Conservation (phyloP, 2,329 filamentous ascomycete genomes). For the Sporothrix pallida region DNA sequence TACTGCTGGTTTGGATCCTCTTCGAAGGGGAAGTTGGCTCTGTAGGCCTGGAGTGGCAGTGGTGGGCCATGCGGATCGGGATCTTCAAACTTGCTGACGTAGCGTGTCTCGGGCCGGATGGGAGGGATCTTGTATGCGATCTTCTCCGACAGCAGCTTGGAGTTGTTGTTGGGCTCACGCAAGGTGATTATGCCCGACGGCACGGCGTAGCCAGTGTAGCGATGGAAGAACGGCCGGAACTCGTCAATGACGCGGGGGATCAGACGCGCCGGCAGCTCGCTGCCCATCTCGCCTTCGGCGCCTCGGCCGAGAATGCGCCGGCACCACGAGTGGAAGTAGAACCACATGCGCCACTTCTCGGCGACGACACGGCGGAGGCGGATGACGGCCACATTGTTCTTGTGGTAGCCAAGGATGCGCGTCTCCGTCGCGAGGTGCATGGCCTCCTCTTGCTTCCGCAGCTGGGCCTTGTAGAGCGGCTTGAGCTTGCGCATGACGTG, state of each 20-base stretch:
- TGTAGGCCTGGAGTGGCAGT: too few relatives aligned
- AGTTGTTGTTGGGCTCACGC: constrained; percentile 36
- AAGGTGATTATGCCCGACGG: constrained; percentile 50
- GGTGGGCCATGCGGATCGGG: neutral
- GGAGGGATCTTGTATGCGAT: constrained; percentile 27
- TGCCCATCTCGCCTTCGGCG: constrained; percentile 28
- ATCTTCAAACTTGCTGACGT: neutral
- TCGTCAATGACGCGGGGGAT: constrained; percentile 55
- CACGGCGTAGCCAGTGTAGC: constrained; percentile 46
- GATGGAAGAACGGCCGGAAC: constrained; percentile 55
- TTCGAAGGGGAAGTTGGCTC: neutral
- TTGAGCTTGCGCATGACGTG: constrained; percentile 42
- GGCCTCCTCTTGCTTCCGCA: constrained; percentile 37
- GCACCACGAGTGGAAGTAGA: constrained; percentile 43
- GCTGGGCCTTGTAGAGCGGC: constrained; percentile 41
- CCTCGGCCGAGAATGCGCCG: constrained; percentile 39
- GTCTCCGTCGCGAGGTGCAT: constrained; percentile 37
- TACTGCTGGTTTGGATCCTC: too few relatives aligned
- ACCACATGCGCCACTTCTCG: constrained; percentile 45
- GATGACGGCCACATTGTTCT: constrained; percentile 29
- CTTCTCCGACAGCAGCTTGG: constrained; percentile 16
- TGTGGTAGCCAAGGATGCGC: neutral
- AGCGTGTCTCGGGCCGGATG: constrained; percentile 26
- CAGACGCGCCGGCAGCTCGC: constrained; percentile 32
- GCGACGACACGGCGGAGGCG: constrained; percentile 41